A percentile compares a stretch with the other conserved stretches of the same genome.
phyloP scores from a whole-genome alignment of 495 filamentous ascomycete genomes.

The Gamarada debralockiae region DNA sequence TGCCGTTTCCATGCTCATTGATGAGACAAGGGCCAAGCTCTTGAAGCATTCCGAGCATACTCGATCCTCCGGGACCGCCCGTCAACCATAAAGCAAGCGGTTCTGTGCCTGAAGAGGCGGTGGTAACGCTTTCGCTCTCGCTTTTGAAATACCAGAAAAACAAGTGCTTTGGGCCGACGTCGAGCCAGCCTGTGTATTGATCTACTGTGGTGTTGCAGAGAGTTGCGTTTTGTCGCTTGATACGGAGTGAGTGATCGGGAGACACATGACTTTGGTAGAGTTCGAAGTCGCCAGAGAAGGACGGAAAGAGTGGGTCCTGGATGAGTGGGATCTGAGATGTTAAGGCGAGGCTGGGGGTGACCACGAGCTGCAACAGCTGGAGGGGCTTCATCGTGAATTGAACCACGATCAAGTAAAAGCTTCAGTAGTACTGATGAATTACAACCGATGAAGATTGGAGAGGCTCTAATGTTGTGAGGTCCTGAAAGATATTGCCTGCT shows the following conservation, averaged over 20 bases:
- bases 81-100: conserved; percentile 51
- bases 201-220: conserved; percentile 15
- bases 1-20: conserved; percentile 35
- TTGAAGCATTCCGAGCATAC: conserved; percentile 5
- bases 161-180: conserved; percentile 4
- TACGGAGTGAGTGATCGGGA: conserved; percentile 10
- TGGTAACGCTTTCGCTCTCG: conserved; percentile 30
- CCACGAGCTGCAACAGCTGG: neutral
- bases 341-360: neutral
- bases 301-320: neutral
- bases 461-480: too few relatives aligned
- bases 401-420: too few relatives aligned
- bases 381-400: neutral
- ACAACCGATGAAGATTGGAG: too few relatives aligned
- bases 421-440: too few relatives aligned
- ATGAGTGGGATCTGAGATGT: neutral
- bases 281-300: neutral
- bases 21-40: conserved; percentile 38
- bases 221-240: conserved; percentile 13
- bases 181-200: conserved; percentile 18
- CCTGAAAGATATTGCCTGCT: too few relatives aligned
- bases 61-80: conserved; percentile 40
- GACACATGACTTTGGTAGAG: conserved; percentile 10
- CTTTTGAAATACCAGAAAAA: conserved; percentile 31
- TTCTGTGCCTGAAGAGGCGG: conserved; percentile 30